phyloP scores from a whole-genome alignment of 192 early-diverging fungal species.

The Coemansia sp. region DNA sequence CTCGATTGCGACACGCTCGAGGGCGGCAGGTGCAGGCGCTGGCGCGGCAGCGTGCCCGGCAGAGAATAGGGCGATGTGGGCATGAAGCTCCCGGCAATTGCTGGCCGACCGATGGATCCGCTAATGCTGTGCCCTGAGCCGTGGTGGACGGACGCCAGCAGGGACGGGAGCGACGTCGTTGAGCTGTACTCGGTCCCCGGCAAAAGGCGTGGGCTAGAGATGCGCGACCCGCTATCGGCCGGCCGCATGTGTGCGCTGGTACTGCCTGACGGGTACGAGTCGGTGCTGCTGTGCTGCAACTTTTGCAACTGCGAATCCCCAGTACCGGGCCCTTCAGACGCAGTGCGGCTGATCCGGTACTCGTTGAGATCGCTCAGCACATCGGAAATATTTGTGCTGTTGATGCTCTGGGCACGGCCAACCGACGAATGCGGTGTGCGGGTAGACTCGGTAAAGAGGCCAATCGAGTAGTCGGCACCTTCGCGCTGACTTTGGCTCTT shows the following conservation, averaged over 20 bases:
- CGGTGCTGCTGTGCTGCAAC: conserved; percentile 6
- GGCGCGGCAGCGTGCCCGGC: conserved; percentile 7
- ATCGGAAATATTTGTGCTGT: conserved; percentile 2
- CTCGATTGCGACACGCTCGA: conserved; percentile 11
- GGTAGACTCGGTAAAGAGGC: neutral
- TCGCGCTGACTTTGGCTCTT: conserved; percentile 3
- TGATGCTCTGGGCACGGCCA: conserved; percentile 8
- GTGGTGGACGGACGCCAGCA: conserved; percentile 15
- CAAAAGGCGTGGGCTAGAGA: conserved; percentile 29
- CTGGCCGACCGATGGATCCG: conserved; percentile 26
- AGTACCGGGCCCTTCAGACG: conserved; percentile 9
- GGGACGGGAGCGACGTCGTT: conserved; percentile 29
- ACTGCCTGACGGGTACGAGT: conserved; percentile 4
- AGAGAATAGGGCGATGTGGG: neutral
- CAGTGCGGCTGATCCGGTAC: conserved; percentile 18
- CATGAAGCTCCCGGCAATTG: neutral
- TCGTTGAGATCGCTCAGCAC: conserved; percentile 17
- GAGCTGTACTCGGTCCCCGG: conserved; percentile 37
- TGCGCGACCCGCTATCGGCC: conserved; percentile 5
- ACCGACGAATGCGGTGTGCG: conserved; percentile 5
- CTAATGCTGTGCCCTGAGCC: conserved; percentile 6
- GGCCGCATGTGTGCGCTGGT: conserved; percentile 9
- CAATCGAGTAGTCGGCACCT: neutral
- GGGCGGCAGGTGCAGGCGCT: conserved; percentile 31
- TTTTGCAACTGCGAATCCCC: conserved; percentile 4